Percentiles rank a stretch among this genome's conserved stretches.
phyloP scores from a whole-genome alignment of 352 stramenopile genomes.

The Globisporangium heterothallicum region DNA sequence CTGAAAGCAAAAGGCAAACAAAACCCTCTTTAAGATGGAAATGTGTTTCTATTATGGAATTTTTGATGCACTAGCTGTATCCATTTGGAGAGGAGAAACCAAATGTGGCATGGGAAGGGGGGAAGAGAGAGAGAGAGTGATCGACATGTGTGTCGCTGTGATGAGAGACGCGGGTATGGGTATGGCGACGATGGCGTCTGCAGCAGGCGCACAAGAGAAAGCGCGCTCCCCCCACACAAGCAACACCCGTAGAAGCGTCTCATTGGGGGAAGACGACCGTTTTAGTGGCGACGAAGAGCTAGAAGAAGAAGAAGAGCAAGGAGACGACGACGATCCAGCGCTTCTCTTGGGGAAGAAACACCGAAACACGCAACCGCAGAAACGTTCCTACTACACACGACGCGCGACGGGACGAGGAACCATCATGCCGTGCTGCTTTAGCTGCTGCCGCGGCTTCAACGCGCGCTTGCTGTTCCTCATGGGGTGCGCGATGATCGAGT shows the following conservation, averaged over 20 bases:
- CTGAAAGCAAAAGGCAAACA: neutral
- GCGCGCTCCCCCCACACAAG: no score
- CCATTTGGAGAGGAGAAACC: no score
- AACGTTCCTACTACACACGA: no score
- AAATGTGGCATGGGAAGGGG: no score
- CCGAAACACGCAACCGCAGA: no score
- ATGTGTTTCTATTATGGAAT: no score
- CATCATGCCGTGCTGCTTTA: conserved; percentile 39
- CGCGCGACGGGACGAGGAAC: neutral
- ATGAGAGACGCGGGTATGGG: neutral
- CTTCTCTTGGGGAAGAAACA: no score
- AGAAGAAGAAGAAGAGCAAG: neutral
- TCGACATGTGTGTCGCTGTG: neutral
- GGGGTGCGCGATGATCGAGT: conserved; percentile 74
- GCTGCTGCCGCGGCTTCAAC: conserved; percentile 67
- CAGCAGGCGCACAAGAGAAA: neutral
- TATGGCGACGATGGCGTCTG: neutral
- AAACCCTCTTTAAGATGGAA: no score
- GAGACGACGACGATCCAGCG: neutral
- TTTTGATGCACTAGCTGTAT: no score
- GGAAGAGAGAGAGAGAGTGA: neutral
- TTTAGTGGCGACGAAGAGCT: no score
- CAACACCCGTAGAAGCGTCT: no score
- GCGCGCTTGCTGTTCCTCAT: conserved; percentile 76
- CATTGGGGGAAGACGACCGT: no score